Conservation (phyloP, 2,329 filamentous ascomycete genomes). For the Pseudogymnoascus sp. region DNA sequence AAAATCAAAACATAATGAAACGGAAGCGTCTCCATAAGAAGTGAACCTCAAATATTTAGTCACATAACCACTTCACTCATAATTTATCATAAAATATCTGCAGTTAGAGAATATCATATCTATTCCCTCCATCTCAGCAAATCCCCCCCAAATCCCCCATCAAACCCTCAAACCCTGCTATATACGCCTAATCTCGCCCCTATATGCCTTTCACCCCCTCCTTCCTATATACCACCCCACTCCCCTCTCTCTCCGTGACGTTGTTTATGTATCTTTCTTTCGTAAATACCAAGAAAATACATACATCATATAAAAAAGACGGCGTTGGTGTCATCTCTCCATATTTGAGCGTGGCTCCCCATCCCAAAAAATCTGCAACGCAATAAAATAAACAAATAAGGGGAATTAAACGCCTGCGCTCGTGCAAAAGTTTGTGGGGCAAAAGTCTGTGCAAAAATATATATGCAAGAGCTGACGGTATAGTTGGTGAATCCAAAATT, state of each 20-base stretch:
- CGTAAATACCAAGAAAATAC: background rate
- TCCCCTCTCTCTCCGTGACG: background rate
- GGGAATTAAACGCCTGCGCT: slow-evolving; percentile 4
- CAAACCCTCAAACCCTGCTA: background rate
- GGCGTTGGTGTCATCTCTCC: background rate
- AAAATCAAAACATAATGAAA: background rate
- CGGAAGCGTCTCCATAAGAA: background rate
- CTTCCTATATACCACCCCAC: background rate
- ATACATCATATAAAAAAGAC: background rate
- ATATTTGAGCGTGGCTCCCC: background rate
- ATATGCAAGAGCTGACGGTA: background rate
- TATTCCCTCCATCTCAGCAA: background rate
- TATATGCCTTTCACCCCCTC: background rate
- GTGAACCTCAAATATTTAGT: background rate
- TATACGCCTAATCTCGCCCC: background rate
- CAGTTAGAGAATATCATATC: background rate
- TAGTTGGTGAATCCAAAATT: background rate
- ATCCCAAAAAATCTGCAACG: background rate
- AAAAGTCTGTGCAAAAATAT: background rate
- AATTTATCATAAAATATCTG: background rate
- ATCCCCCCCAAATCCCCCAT: background rate
- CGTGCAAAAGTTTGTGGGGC: background rate
- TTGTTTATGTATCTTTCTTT: background rate
- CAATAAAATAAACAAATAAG: background rate
- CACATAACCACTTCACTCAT: background rate